These are phyloP conservation scores for Amborella trichopoda DNA, from an alignment of 164 flowering plant genomes.

Conservation along the genomic window DNA sequence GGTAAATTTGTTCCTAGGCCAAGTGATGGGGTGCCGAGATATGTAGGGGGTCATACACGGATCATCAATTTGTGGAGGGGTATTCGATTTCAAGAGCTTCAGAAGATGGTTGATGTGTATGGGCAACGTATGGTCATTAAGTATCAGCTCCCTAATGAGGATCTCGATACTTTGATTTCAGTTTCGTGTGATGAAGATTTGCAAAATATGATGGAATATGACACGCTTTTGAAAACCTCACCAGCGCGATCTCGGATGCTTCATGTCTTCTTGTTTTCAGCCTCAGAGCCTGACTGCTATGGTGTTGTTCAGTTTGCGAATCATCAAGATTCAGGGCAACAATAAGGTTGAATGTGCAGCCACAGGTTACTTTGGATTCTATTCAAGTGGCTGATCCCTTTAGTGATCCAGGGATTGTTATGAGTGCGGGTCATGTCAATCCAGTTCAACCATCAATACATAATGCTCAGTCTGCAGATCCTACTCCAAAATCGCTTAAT, in stretches of 20 bases:
- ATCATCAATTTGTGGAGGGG: conserved; percentile 52
- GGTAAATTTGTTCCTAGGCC: conserved; percentile 90
- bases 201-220: conserved; percentile 86
- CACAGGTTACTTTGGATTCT: conserved; percentile 47
- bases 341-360: conserved; percentile 58
- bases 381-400: conserved; percentile 44
- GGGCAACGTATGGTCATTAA: conserved; percentile 52
- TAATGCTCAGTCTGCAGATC: conserved; percentile 40
- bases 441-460: too few species aligned
- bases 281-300: conserved; percentile 35
- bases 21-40: conserved; percentile 67
- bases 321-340: conserved; percentile 47
- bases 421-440: conserved; percentile 51
- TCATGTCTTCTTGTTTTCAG: conserved; percentile 31
- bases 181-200: conserved; percentile 72
- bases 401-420: conserved; percentile 38
- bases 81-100: conserved; percentile 39
- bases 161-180: conserved; percentile 83
- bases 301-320: conserved; percentile 31
- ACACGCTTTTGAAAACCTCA: conserved; percentile 41
- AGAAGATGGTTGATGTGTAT: conserved; percentile 49
- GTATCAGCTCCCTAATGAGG: conserved; percentile 93
- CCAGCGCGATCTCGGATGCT: conserved; percentile 45
- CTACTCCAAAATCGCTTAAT: conserved; percentile 18
- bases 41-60: conserved; percentile 87